Percentiles rank a stretch among this genome's conserved stretches.
These are phyloP conservation scores for Leucosporidium yakuticum DNA, from an alignment of 768 basidiomycete genomes.

Conservation along the genomic window DNA sequence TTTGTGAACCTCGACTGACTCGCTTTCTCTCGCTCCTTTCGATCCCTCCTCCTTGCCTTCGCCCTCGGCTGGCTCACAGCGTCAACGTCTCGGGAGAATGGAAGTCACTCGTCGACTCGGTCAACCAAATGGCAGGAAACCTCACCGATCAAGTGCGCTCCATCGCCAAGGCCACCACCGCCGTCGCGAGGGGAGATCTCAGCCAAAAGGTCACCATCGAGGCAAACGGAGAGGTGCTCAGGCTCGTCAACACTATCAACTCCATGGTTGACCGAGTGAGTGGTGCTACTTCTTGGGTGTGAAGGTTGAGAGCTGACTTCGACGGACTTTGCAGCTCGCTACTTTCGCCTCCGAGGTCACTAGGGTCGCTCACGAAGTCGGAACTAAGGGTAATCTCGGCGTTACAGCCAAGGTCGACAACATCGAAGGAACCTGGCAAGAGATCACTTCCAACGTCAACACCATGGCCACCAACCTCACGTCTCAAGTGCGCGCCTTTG, in stretches of 20 bases:
- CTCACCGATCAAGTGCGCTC: constrained; percentile 88
- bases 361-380: constrained; percentile 94
- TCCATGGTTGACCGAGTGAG: constrained; percentile 63
- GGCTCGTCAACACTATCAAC: constrained; percentile 94
- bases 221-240: constrained; percentile 93
- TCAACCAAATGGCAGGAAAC: constrained; percentile 60
- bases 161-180: constrained; percentile 87
- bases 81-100: constrained; percentile 47
- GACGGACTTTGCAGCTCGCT: constrained; percentile 45
- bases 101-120: constrained; percentile 83
- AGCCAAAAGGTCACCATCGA: constrained; percentile 87
- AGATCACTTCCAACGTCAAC: constrained; percentile 93
- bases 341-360: constrained; percentile 76
- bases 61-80: too few species aligned
- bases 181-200: constrained; percentile 88
- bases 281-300: background rate
- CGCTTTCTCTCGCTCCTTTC: too few species aligned
- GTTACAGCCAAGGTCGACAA: constrained; percentile 96
- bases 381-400: constrained; percentile 96
- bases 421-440: constrained; percentile 96
- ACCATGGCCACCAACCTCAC: constrained; percentile 95
- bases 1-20: too few species aligned
- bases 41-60: too few species aligned
- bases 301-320: background rate
- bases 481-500: constrained; percentile 98